phyloP scores from a whole-genome alignment of 2,329 filamentous ascomycete genomes.

The Aureobasidium sp. region DNA sequence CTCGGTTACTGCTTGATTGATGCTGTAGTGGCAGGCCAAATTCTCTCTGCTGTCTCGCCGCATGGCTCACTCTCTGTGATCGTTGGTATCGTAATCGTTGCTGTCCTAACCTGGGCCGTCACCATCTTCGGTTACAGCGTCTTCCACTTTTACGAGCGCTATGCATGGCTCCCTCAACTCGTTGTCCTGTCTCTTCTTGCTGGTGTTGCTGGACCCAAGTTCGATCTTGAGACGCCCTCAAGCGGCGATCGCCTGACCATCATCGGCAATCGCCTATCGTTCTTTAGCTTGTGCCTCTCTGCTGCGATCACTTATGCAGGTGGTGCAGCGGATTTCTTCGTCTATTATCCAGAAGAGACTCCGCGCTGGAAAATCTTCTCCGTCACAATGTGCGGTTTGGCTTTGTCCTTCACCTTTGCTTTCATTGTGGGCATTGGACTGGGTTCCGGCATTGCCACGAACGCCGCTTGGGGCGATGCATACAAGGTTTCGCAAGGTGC shows the following conservation, averaged over 20 bases:
- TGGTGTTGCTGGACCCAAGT: slow-evolving; percentile 54
- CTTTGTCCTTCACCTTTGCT: slow-evolving; percentile 53
- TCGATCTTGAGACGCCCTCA: slow-evolving; percentile 48
- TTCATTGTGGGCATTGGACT: slow-evolving; percentile 57
- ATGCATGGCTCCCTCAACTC: slow-evolving; percentile 58
- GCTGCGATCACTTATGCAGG: slow-evolving; percentile 58
- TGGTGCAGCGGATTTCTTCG: slow-evolving; percentile 60
- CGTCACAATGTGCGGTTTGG: slow-evolving; percentile 51
- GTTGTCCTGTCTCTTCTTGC: slow-evolving; percentile 55
- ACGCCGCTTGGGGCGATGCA: slow-evolving; percentile 50
- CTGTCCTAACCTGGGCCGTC: slow-evolving; percentile 55
- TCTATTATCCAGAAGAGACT: slow-evolving; percentile 54
- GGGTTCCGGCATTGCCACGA: slow-evolving; percentile 48
- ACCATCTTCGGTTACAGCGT: slow-evolving; percentile 61
- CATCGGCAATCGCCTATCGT: slow-evolving; percentile 55
- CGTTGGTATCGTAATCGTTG: slow-evolving; percentile 61
- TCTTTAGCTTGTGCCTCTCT: slow-evolving; percentile 62
- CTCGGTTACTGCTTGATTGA: slow-evolving; percentile 56
- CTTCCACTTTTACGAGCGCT: slow-evolving; percentile 64
- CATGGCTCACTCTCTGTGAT: slow-evolving; percentile 54
- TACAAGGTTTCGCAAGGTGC: slow-evolving; percentile 55
- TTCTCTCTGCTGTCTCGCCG: slow-evolving; percentile 56
- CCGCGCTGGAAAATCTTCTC: slow-evolving; percentile 48
- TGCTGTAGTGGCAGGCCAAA: slow-evolving; percentile 61
- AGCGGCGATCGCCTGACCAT: slow-evolving; percentile 45